A percentile compares a stretch with the other conserved stretches of the same genome.
These are phyloP conservation scores for Pistacia integerrima DNA, from an alignment of 345 rosid genomes.

Conservation along the genomic window DNA sequence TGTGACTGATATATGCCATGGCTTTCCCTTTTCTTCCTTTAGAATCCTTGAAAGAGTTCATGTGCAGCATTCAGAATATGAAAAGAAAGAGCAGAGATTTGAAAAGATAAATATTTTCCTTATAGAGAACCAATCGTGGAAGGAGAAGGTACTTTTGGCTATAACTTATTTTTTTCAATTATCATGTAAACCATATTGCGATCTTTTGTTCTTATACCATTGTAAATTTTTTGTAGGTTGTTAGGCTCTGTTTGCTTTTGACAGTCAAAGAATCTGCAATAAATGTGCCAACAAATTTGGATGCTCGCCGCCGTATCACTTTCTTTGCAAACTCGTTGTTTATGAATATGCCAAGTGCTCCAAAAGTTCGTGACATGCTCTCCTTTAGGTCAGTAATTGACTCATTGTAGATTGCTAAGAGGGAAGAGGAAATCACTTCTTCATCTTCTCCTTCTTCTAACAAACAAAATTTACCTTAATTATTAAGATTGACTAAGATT, in stretches of 20 bases:
- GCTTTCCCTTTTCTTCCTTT: slow-evolving; percentile 26
- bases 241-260: slow-evolving; percentile 74
- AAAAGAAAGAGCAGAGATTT: slow-evolving; percentile 68
- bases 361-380: slow-evolving; percentile 85
- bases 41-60: slow-evolving; percentile 64
- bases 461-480: not conserved
- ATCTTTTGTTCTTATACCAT: slow-evolving; percentile 19
- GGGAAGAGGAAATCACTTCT: not conserved
- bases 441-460: not conserved
- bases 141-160: slow-evolving; percentile 66
- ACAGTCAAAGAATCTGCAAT: slow-evolving; percentile 97
- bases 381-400: slow-evolving; percentile 67
- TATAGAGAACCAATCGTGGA: slow-evolving; percentile 38
- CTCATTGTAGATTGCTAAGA: not conserved
- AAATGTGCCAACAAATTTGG: slow-evolving; percentile 90
- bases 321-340: slow-evolving; percentile 96
- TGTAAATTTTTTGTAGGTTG: slow-evolving; percentile 47
- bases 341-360: slow-evolving; percentile 94
- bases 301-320: slow-evolving; percentile 97
- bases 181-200: slow-evolving; percentile 1
- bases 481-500: not conserved
- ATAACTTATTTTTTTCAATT: slow-evolving; percentile 4
- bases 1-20: slow-evolving; percentile 19
- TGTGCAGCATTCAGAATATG: slow-evolving; percentile 23
- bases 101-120: slow-evolving; percentile 53